Base-by-base conservation (phyloP, 2,329 filamentous ascomycete genomes). In the Sphaerulina populicola region DNA sequence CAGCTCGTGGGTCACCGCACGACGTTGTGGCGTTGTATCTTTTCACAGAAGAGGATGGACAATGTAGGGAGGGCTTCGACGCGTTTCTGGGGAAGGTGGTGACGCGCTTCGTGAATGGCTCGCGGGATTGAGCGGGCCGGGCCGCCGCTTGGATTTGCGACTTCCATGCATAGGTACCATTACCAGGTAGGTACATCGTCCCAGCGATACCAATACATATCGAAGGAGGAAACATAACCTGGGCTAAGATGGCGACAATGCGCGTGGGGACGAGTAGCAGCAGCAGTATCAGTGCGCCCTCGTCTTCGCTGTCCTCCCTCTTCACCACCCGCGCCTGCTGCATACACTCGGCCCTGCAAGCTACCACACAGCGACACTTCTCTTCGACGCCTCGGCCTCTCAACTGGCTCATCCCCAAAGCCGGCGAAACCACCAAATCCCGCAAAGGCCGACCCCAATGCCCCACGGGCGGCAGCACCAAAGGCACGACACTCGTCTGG, bases 401-500 rank as follows among this genome's bases (percentile, higher is more conserved):
- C 73, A 85, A 80, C 66, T 97, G 90, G 89, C 85, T 97, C 43
- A 79, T 86, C 52, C 91, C 91, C 31, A 85, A 81, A 63, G 72
- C 83, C 62, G 81, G 87, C 58, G 90, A 88, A 67, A 85, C 82
- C 65, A 88, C 87, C 69, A 94, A 94, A 76, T 90, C 89, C 60
- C 79, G 79, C 58, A 96, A 96, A 73, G 93, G 91, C 36, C 81
- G 89, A 1, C 85, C 87, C 44, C 82, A 88, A 62, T 89, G 97
- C 44, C 80, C 87, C 21, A 98, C 90, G 0, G 93, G 93, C 56
- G 93, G 93, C 55, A 94, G 87, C 49, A 83, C 79, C 33, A 89
- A 94, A 68, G 93, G 93, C 61, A 98, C 93, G 33, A 97, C 91
- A 0, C 86, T 98, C 15, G 82, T 94, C 51, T 97, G 89, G 88